These are phyloP conservation scores for Stephanodiscus triporus DNA, from an alignment of 108 stramenopile species.

Conservation along the genomic window DNA sequence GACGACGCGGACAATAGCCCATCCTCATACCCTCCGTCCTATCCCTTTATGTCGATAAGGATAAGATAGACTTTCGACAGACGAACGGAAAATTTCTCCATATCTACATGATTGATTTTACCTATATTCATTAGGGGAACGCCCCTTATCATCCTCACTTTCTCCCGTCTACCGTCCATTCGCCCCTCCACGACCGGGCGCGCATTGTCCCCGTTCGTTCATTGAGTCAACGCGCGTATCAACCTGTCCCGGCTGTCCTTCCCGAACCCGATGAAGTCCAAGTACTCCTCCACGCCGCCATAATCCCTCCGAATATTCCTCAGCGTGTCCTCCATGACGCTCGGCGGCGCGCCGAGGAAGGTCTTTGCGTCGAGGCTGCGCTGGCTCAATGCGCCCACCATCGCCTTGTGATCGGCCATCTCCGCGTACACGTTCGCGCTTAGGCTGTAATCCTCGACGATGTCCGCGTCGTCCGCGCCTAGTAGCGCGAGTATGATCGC, in stretches of 20 bases:
- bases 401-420: slow-evolving; percentile 92
- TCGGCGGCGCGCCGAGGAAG: slow-evolving; percentile 88
- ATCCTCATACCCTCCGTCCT: too few species aligned
- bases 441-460: slow-evolving; percentile 89
- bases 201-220: not conserved
- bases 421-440: slow-evolving; percentile 93
- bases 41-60: too few species aligned
- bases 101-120: too few species aligned
- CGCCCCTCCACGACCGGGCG: too few species aligned
- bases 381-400: slow-evolving; percentile 92
- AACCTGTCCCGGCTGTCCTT: slow-evolving; percentile 75
- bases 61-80: too few species aligned
- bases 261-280: slow-evolving; percentile 88
- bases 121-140: too few species aligned
- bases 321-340: slow-evolving; percentile 87
- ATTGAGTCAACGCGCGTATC: slow-evolving; percentile 61
- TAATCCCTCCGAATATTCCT: slow-evolving; percentile 70
- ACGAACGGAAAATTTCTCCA: too few species aligned
- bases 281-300: slow-evolving; percentile 86
- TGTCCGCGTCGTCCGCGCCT: slow-evolving; percentile 74
- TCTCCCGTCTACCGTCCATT: too few species aligned
- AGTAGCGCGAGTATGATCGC: slow-evolving; percentile 79
- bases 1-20: too few species aligned
- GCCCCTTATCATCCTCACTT: too few species aligned
- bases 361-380: slow-evolving; percentile 85